These are phyloP conservation scores for Patellifolia procumbens DNA, from an alignment of 179 eudicot species.

Conservation along the genomic window DNA sequence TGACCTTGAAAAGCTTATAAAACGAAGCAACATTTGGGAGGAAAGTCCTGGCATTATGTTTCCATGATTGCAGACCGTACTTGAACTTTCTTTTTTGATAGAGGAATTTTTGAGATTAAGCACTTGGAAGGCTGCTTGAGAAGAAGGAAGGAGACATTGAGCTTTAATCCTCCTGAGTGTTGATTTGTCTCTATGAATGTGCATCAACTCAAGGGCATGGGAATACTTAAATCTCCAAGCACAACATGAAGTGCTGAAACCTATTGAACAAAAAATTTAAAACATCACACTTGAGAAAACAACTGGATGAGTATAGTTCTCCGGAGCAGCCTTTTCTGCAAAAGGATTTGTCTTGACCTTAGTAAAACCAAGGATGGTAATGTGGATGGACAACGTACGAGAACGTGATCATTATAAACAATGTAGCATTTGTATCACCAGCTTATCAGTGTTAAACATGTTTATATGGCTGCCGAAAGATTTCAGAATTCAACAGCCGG, in stretches of 20 bases:
- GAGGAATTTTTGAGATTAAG: background rate
- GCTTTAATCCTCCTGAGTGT: no score
- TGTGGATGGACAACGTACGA: background rate
- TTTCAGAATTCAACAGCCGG: background rate
- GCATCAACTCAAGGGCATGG: no score
- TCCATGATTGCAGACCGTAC: background rate
- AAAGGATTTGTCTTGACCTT: background rate
- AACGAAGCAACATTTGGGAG: background rate
- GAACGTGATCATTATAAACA: no score
- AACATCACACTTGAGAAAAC: background rate
- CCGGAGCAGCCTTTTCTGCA: background rate
- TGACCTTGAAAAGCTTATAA: background rate
- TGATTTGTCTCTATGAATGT: no score
- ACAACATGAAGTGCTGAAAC: no score
- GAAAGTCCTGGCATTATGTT: background rate
- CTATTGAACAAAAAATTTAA: no score
- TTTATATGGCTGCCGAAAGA: background rate
- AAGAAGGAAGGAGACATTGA: background rate
- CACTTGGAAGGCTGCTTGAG: background rate
- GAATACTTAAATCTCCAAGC: no score
- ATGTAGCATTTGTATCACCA: background rate
- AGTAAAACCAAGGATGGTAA: background rate
- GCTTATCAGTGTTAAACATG: background rate
- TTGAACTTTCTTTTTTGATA: background rate
- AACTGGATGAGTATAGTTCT: background rate